These are phyloP conservation scores for Botryotinia calthae DNA, from an alignment of 2,329 filamentous ascomycete species.

Conservation along the genomic window DNA sequence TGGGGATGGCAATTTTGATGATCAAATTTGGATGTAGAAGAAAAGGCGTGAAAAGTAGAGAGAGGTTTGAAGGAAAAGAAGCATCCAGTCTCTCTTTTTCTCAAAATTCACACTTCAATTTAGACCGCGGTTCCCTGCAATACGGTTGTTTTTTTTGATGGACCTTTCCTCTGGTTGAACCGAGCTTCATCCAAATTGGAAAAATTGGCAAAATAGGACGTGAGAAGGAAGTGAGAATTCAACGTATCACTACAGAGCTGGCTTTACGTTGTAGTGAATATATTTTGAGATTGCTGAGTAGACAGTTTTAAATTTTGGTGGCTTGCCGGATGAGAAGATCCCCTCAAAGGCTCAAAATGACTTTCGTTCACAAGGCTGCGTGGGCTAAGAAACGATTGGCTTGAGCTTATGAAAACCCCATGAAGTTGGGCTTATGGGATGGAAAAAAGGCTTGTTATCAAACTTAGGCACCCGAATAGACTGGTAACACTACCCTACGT, in stretches of 20 bases:
- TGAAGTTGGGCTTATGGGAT: not conserved
- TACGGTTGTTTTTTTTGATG: not conserved
- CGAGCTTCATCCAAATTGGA: not conserved
- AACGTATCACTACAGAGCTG: not conserved
- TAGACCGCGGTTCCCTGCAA: not conserved
- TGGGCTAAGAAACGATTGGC: not conserved
- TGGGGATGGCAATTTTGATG: not conserved
- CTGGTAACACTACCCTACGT: not conserved
- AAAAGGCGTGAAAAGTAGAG: not conserved
- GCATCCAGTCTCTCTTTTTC: conserved; percentile 1
- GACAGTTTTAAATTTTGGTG: not conserved
- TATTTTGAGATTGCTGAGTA: not conserved
- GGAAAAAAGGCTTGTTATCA: not conserved
- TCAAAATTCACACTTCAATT: not conserved
- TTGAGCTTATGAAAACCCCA: not conserved
- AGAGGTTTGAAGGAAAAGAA: not conserved
- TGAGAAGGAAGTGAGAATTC: not conserved
- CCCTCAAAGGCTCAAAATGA: not conserved
- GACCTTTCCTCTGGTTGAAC: not conserved
- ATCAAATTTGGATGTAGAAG: not conserved
- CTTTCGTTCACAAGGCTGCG: not conserved
- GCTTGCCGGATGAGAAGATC: not conserved
- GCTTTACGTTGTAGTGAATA: not conserved
- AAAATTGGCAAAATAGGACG: not conserved
- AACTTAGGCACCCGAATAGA: conserved; percentile 7